Conservation (phyloP, 2,329 filamentous ascomycete species). For the Botrytis sinoallii region DNA sequence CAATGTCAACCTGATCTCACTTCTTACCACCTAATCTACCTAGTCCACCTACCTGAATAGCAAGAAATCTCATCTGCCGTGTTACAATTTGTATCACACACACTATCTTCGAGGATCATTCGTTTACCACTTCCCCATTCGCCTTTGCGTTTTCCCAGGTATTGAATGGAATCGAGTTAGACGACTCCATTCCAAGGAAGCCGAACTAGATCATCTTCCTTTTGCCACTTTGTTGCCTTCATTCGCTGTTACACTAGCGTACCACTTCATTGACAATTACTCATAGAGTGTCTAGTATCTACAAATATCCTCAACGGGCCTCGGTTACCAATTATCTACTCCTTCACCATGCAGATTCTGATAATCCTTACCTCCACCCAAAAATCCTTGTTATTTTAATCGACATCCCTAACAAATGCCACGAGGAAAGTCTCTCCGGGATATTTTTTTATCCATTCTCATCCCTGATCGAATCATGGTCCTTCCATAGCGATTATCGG, state of each 20-base stretch:
- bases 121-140: background rate
- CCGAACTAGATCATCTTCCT: background rate
- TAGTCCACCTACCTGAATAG: background rate
- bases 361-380: conserved; percentile 10
- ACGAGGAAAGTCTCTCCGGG: conserved; percentile 15
- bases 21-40: background rate
- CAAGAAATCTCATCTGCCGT: background rate
- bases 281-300: background rate
- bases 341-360: background rate
- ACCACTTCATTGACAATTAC: background rate
- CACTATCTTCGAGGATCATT: background rate
- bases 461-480: conserved; percentile 14
- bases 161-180: background rate
- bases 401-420: conserved; percentile 16
- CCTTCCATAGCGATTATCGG: conserved; percentile 4
- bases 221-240: background rate
- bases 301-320: background rate
- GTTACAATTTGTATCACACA: background rate
- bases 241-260: background rate
- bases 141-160: background rate
- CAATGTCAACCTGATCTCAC: background rate
- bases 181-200: background rate
- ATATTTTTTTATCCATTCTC: conserved; percentile 8
- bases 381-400: conserved; percentile 8
- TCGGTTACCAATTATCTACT: conserved; percentile 3